Base-by-base conservation (phyloP, 331 rosid species). In the Spiraea crenata region DNA sequence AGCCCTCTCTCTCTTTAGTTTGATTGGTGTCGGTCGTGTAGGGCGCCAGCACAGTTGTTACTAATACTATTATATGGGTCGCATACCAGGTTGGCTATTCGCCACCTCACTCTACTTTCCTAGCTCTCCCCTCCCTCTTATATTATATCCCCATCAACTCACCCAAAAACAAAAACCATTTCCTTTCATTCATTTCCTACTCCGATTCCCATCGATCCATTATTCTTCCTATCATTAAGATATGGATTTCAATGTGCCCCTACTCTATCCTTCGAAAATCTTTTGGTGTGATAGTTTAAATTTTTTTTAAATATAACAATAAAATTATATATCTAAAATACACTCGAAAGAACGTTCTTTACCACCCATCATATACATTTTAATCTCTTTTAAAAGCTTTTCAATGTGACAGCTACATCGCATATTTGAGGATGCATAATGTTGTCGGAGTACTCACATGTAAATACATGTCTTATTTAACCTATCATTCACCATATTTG, bases 21-120 rank as follows among this genome's bases (percentile, higher is more conserved):
- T 0, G 20, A 12, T 37, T 37, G 3, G 15, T 37, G 44, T 59
- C 9, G 45, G 20, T 17, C 12, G 3, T 35, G 47, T 13, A 19
- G 62, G 62, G 72, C 72, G 38, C 50, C 39, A 52, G 50, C 62
- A 15, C 61, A 10, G 46, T 49, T 40, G 42, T 34, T 35, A 48
- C 59, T 49, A 41, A 12, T 52, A 25, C 31, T 25, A 25, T 25
- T 25, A 25, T 25, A 39, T 19, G 73, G 49, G 51, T 19, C 15
- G 41, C 62, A 39, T 7, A 20, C 63, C 72, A 39, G 49, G 20
- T 41, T 57, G 47, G 20, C 35, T n/a, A 51, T 16, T 52, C 17
- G 46, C 39, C 17, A 14, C 20, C 47, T 40, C 16, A 9, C 56
- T 13, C 6, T 10, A 3, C 0, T 4, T 14, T 0, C 20, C 5